phyloP scores from a whole-genome alignment of 805 yeast genomes.

The Saccharomycopsis schoenii region DNA sequence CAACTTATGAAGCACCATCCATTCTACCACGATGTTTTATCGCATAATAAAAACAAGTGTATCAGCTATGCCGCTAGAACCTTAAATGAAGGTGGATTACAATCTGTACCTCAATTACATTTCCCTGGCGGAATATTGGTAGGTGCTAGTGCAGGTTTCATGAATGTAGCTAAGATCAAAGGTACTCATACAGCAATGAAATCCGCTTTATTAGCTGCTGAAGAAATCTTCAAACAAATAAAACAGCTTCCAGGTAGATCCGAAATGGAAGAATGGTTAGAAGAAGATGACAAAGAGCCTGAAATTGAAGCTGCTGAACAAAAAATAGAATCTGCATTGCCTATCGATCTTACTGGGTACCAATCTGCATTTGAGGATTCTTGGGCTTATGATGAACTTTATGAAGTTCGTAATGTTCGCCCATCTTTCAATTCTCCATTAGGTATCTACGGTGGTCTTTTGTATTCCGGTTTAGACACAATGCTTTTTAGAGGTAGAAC shows the following conservation, averaged over 20 bases:
- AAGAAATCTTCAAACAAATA: conserved; percentile 51
- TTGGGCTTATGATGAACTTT: conserved; percentile 80
- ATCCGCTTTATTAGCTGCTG: conserved; percentile 93
- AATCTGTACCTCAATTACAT: conserved; percentile 78
- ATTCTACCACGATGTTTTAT: conserved; percentile 55
- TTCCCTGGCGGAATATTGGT: conserved; percentile 96
- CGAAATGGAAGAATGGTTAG: conserved; percentile 31
- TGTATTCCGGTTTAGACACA: conserved; percentile 77
- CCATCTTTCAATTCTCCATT: conserved; percentile 77
- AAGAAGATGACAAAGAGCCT: conserved; percentile 30
- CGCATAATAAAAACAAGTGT: conserved; percentile 73
- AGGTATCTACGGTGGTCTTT: conserved; percentile 76
- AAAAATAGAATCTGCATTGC: conserved; percentile 20
- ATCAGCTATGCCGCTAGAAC: conserved; percentile 94
- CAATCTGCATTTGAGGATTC: conserved; percentile 60
- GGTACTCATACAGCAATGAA: conserved; percentile 98
- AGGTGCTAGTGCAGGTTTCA: conserved; percentile 94
- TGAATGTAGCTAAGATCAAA: conserved; percentile 95
- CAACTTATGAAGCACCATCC: conserved; percentile 93
- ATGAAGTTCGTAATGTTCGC: conserved; percentile 80
- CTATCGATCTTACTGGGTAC: conserved; percentile 32
- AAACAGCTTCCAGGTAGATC: conserved; percentile 28
- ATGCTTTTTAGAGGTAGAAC: conserved; percentile 66
- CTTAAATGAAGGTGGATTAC: conserved; percentile 93
- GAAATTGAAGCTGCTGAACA: conserved; percentile 33